Evolutionary conservation across 768 basidiomycete genomes (phyloP).

Genomic region (Phanerodontia chrysosporium): DNA sequence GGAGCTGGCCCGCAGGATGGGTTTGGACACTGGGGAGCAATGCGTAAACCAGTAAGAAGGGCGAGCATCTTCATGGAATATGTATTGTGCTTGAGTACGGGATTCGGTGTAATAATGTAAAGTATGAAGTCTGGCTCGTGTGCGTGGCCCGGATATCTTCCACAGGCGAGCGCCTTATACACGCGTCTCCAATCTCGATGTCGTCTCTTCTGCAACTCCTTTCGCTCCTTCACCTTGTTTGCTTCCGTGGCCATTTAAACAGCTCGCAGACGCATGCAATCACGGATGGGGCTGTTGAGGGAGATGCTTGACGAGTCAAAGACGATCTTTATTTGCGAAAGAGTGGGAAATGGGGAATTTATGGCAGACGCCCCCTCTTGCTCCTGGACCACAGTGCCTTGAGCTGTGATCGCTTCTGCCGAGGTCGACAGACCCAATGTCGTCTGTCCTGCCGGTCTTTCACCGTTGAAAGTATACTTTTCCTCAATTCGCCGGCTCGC

Average conservation of each 20-base stretch:
- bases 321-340: conserved; percentile 2
- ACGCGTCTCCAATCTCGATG: conserved; percentile 7
- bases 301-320: conserved; percentile 7
- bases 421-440: conserved; percentile 6
- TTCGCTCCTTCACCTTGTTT: not conserved
- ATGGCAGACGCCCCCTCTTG: conserved; percentile 15
- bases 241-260: not conserved
- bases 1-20: conserved; percentile 15
- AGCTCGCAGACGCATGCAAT: not conserved
- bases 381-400: conserved; percentile 9
- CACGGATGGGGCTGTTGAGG: not conserved
- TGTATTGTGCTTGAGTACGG: not conserved
- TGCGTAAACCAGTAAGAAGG: conserved; percentile 16
- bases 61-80: not conserved
- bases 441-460: not conserved
- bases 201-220: conserved; percentile 8
- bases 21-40: conserved; percentile 5
- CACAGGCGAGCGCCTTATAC: conserved; percentile 2
- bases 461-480: conserved; percentile 6
- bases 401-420: conserved; percentile 15
- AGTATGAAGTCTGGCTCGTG: not conserved
- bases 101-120: not conserved
- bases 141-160: not conserved
- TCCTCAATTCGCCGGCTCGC: not conserved
- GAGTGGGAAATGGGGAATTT: not conserved